Evolutionary conservation across 1,284 basidiomycete species (phyloP), one percentile per base, ranked within the genome.

Genomic region (Waitea zeae): DNA sequence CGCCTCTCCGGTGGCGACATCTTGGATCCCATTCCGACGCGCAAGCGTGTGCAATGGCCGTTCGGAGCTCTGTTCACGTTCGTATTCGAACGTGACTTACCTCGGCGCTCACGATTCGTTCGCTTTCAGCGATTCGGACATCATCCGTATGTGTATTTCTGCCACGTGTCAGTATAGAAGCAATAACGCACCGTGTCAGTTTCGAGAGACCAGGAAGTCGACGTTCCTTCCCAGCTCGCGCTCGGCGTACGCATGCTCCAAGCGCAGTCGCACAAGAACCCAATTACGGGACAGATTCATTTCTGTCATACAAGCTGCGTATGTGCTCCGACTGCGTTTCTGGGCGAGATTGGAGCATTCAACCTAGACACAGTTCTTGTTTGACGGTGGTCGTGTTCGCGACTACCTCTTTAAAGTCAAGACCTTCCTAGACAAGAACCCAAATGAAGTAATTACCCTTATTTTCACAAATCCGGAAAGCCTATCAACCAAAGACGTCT

Each of bases 381-480:
- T 64, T 36, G 73, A 92, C 46, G 84, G 76, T 35, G 88, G 87
- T 19, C 64, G 70, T 1, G 59, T 95, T 27, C 56, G 70, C 36
- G 61, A 61, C 38, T 95, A 90, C 52, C 64, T 97, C 30, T 53
- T 17, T 70, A 67, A 47, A 74, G 78, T 78, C 46, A 67, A 68
- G 42, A 53, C 59, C 3, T 89, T 69, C 62, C 55, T 83, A 26
- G 63, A 69, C 38, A 52, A 59, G 3, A 81, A 87, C 52, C 75
- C 79, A 0, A 74, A 71, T 45, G 81, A 86, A 26, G 87, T 93
- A 34, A 63, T 95, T 17, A 75, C 87, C 12, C 58, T 95, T 17
- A 64, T 95, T 42, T 81, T 92, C 36, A 87, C 90, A 41, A 93
- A 93, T 55, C 72, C 67, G 35, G 78, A 92, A 48, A 67, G 73